Evolutionary conservation across 805 yeast genomes (phyloP), one percentile per base, ranked within the genome.

Genomic region (Clavispora santaluciae): DNA sequence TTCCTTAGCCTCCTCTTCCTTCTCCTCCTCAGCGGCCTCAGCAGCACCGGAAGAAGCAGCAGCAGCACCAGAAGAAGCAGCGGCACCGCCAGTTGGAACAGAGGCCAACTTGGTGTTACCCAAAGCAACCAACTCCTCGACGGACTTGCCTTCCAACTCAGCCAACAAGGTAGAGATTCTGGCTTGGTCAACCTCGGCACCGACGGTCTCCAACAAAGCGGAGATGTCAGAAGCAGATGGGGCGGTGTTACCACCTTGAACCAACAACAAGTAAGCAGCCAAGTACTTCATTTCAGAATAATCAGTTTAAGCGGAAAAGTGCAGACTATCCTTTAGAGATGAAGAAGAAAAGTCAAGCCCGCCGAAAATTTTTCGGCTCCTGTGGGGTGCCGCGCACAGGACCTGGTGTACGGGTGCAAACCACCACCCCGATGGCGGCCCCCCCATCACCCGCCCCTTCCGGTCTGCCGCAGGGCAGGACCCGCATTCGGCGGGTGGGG

Each of bases 201-300:
- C 97, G 63, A 91, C 98, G 45, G 98, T 76, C 68, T 86, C 84
- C 68, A 93, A 82, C 64, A 93, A 84, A 59, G 83, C 63, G 74
- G 86, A 76, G 79, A 93, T 79, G 73, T 88, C 91, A 66, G 85
- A 81, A 61, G 95, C 95, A 59, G 95, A 77, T 75, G 99, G 98
- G 63, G 93, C 66, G 69, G 89, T 71, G 79, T 81, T 83, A 72
- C 98, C 99, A 75, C 96, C 96, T 72, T 93, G 89, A 78, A 84
- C 89, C 75, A 93, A 83, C 77, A 91, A 85, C 75, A 93, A 85
- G 81, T 93, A 93, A 75, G 99, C 98, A 77, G 99, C 99, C 78
- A 93, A 85, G 83, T 91, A 91, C 86, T 89, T 93, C 97, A 89
- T 78, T 68, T 54, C 68, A 78, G 83, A 81, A 81, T 81, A 81